These are phyloP conservation scores for Colletotrichum spaethianum DNA, from an alignment of 2,329 filamentous ascomycete genomes.

Conservation along the genomic window DNA sequence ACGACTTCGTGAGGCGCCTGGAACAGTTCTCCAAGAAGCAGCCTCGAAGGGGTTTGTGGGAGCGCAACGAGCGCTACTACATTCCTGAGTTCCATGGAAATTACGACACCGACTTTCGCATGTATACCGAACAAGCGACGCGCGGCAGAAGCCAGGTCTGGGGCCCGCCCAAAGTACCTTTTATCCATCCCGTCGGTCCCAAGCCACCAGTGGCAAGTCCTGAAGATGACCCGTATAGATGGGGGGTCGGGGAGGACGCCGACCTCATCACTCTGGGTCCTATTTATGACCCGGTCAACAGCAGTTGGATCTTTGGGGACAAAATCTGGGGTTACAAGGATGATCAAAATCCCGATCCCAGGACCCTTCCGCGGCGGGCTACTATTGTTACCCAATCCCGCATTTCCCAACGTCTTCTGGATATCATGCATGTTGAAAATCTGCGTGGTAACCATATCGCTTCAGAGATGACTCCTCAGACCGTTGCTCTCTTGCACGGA, in stretches of 20 bases:
- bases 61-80: constrained; percentile 80
- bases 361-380: constrained; percentile 77
- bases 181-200: constrained; percentile 74
- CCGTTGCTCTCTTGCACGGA: constrained; percentile 82
- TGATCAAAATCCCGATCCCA: constrained; percentile 60
- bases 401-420: constrained; percentile 78
- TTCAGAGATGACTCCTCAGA: constrained; percentile 85
- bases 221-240: constrained; percentile 76
- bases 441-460: constrained; percentile 81
- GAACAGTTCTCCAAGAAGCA: constrained; percentile 75
- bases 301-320: constrained; percentile 79
- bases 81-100: constrained; percentile 78
- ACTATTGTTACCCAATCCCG: constrained; percentile 84
- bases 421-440: constrained; percentile 85
- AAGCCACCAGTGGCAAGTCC: constrained; percentile 71
- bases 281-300: constrained; percentile 81
- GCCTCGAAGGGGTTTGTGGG: constrained; percentile 81
- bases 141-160: constrained; percentile 70
- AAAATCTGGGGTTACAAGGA: constrained; percentile 78
- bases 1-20: constrained; percentile 80
- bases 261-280: constrained; percentile 82
- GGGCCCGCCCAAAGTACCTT: constrained; percentile 74
- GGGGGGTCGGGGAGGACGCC: constrained; percentile 83
- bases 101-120: constrained; percentile 76
- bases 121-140: constrained; percentile 69